phyloP scores from a whole-genome alignment of 257 asterid genomes.

The Solanum bulbocastanum region DNA sequence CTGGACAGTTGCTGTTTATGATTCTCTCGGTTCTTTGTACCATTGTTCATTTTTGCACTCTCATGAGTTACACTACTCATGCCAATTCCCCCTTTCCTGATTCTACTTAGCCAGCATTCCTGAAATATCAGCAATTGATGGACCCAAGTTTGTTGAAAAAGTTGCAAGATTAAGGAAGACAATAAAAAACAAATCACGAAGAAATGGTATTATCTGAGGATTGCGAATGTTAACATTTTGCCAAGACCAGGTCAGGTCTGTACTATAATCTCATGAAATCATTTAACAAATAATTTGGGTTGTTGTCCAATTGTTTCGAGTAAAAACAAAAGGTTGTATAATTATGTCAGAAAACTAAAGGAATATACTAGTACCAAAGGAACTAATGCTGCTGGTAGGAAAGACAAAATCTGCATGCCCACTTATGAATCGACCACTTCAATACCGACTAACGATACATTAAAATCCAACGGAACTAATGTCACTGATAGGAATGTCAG shows the following conservation, averaged over 20 bases:
- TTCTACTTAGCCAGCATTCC: not conserved
- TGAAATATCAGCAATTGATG: not conserved
- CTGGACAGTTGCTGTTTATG: conserved; percentile 34
- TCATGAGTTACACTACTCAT: not conserved
- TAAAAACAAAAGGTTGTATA: not conserved
- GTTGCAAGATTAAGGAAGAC: not conserved
- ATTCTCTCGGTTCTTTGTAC: conserved; percentile 31
- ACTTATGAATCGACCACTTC: not conserved
- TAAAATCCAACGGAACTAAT: not conserved
- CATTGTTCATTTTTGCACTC: conserved; percentile 6
- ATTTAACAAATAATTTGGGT: not conserved
- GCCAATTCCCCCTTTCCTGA: not conserved
- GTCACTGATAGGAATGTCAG: not conserved
- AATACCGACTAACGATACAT: not conserved
- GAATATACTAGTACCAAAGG: not conserved
- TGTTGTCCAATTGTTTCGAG: not conserved
- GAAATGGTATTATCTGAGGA: not conserved
- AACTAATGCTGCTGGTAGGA: not conserved
- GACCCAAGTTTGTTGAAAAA: not conserved
- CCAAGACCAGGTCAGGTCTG: not conserved
- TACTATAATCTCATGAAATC: not conserved
- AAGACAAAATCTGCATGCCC: not conserved
- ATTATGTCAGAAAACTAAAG: not conserved
- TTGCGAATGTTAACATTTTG: not conserved
- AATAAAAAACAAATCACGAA: not conserved